Evolutionary conservation across 305 asterid species (phyloP), one percentile per base, ranked within the genome.

Genomic region (Fraxinus baroniana): DNA sequence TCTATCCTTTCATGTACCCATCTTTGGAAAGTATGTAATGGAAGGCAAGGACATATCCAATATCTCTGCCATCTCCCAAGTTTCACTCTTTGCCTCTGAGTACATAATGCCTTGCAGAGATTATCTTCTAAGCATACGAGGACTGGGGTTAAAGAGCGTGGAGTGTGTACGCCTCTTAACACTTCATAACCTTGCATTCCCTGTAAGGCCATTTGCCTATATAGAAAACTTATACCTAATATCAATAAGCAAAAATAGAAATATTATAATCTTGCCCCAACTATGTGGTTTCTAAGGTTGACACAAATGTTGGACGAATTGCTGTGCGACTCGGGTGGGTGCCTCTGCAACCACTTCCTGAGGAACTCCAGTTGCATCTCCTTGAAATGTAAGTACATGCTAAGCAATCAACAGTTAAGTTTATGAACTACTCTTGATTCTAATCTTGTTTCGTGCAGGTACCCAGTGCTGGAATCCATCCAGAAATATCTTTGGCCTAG

Each of bases 251-350:
- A 30, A 12, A 70, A 30, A 28, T 9, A 36, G 36, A 76, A 78
- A 77, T 66, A 28, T 4, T 79, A 49, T 73, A 78, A 83, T 75
- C 74, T 70, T 79, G 66, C 55, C 35, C 78, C 85, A 78, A 88
- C 78, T 78, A 81, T 83, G 87, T 41, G 80, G 7, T 81, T 76
- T 85, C 70, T 86, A 84, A 96, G 99, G 99, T 96, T 86, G 99
- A 96, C 87, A 96, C 98, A 10, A 96, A 96, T 87, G 99, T 96
- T 80, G 99, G 98, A 70, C 91, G 99, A 68, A 96, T 96, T 82
- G 98, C 97, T 60, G 98, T 94, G 86, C 92, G 99, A 81, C 95
- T 96, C 49, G 99, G 99, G 77, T 96, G 99, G 99, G 99, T 96
- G 83, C 99, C 99, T 84, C 95, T 96, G 55, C 99, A 89, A 83